These are phyloP conservation scores for Eudorina sp. DNA, from an alignment of 139 green algal species.

Conservation along the genomic window DNA sequence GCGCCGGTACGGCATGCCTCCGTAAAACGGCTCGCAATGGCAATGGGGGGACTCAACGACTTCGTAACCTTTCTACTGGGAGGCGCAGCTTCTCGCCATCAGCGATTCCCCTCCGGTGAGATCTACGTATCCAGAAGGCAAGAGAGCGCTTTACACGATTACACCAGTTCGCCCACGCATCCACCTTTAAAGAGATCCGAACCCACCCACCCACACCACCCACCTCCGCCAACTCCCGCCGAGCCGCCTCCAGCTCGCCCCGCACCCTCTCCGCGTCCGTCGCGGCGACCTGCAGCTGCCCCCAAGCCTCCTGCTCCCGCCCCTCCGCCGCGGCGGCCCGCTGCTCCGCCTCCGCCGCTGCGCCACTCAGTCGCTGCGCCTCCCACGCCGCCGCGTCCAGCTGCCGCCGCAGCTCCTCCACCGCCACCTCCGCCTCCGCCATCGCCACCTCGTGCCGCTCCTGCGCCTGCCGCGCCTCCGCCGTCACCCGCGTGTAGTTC, in stretches of 20 bases:
- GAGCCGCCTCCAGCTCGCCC: background rate
- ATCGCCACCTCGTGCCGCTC: background rate
- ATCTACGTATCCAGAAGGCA: no score
- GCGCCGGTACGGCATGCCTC: background rate
- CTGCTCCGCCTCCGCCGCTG: background rate
- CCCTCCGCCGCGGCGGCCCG: background rate
- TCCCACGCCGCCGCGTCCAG: slow-evolving; percentile 26
- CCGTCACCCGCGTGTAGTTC: background rate
- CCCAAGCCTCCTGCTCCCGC: background rate
- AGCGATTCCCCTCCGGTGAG: no score
- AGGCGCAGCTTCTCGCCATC: no score
- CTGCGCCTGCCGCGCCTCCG: slow-evolving; percentile 3
- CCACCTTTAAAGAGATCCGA: no score
- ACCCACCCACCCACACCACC: no score
- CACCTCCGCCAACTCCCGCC: background rate
- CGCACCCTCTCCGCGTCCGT: background rate
- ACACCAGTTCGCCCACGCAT: no score
- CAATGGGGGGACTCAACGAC: no score
- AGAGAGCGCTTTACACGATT: no score
- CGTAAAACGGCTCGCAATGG: no score
- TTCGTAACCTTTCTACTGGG: no score
- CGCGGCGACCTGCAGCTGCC: background rate
- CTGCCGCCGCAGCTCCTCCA: slow-evolving; percentile 10
- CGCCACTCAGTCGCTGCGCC: background rate
- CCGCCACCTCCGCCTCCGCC: slow-evolving; percentile 8